Base-by-base conservation (phyloP, 2,329 filamentous ascomycete species). In the Exophiala sideris region DNA sequence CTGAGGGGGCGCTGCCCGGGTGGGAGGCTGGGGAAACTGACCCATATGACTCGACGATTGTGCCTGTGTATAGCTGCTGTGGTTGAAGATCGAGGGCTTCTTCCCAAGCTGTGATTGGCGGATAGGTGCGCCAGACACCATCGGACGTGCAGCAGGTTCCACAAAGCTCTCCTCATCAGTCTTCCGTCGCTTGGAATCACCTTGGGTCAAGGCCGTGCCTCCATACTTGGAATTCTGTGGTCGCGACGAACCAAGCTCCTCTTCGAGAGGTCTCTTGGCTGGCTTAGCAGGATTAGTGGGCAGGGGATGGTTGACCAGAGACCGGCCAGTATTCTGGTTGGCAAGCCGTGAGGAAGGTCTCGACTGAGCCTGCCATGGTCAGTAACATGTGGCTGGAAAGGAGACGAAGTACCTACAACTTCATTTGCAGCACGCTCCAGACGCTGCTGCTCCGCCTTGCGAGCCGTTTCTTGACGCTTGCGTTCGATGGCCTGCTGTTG, bases 51-150 rank as follows among this genome's bases (percentile, higher is more conserved):
- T 71, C 86, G 71, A 63, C 82, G 76, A 66, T 79, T 72, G 64
- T 45, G 66, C 66, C 35, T 69, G 65, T 33, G 66, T 56, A 56
- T 73, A 71, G n/a, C 61, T 62, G n/a, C 48, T 48, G 54, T 69
- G 65, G 33, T 67, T 67, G 57, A 72, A 71, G 29, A 71, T 67
- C n/a, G 72, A 72, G 34, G 69, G 67, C 59, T 76, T 74, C 81
- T 90, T 91, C 64, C 81, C 79, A 66, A 83, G 79, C 45, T 80
- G 85, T 1, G 89, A 95, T 57, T 91, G 89, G 54, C 91, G 84
- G 62, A 95, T 89, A 5, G 91, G 90, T 48, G 90, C 89, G 11
- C 87, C 88, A 14, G 58, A 57, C 75, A 91, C 94, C 64, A 91
- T 80, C 45, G 79, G 82, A 50, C 83, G 79, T 42, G 83, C 78